Evolutionary conservation across 495 filamentous ascomycete genomes (phyloP), one percentile per base, ranked within the genome.

Genomic region (Xeromyces bisporus): DNA sequence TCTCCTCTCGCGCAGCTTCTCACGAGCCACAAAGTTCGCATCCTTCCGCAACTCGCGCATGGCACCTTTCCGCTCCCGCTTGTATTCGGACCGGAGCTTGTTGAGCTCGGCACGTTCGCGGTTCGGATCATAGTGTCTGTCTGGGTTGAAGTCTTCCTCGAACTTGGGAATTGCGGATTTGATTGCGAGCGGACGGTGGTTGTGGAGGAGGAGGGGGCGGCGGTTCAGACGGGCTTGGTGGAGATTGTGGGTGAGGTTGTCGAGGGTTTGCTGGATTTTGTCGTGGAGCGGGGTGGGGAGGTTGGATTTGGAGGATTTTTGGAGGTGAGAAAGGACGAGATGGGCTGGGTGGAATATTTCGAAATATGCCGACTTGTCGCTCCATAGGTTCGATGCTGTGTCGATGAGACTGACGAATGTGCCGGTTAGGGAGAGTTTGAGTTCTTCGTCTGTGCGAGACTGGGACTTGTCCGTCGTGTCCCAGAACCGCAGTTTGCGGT

Each of bases 51-150:
- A 61, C 56, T 96, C 89, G 38, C 89, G 69, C 62, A 96, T 67
- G 14, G 89, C 89, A 8, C 85, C 89, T 70, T 99, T 99, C 51
- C 68, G 67, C 66, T 99, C 89, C 44, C 76, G 72, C 71, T 93
- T 93, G 69, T 82, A 74, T 59, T 99, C 87, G 28, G 75, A 73
- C 56, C 70, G 73, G 44, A 99, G 64, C 43, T 81, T 84, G 40
- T 70, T 72, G 28, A 71, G 40, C 37, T 91, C 83, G n/a, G 75
- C 69, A 15, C 89, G 79, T 47, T 89, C 85, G 31, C 72, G 71
- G 51, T 96, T 75, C 1, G 83, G 82, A 44, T 99, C 89, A 66
- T 96, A 93, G 64, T 92, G 87, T 54, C 80, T 85, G 62, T 81
- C 69, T 8, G 85, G 89, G 51, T 86, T 84, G 72, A 84, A 99